These are phyloP conservation scores for Boechera stricta DNA, from an alignment of 345 rosid species.

Conservation along the genomic window DNA sequence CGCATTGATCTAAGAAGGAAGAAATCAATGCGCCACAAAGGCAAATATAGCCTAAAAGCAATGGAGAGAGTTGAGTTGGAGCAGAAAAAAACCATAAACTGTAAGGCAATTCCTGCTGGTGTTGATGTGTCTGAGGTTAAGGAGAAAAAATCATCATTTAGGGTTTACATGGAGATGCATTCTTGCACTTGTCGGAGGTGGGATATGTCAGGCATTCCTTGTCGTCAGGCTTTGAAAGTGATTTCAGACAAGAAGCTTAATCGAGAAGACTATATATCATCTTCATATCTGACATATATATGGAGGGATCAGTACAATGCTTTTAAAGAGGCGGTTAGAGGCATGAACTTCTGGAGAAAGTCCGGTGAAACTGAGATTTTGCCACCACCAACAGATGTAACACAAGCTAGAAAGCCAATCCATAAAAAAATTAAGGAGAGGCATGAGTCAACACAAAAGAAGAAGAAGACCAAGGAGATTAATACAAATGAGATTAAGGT, in stretches of 20 bases:
- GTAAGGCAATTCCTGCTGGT: neutral
- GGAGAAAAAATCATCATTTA: neutral
- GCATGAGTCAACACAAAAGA: constrained; percentile 7
- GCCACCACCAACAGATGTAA: neutral
- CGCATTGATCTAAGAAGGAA: neutral
- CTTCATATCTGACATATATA: neutral
- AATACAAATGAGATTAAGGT: neutral
- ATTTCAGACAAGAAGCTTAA: neutral
- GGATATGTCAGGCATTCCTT: too few relatives aligned
- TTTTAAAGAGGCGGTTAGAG: neutral
- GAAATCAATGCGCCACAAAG: neutral
- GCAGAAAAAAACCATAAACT: neutral
- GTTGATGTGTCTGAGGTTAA: neutral
- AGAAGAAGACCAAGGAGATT: too few relatives aligned
- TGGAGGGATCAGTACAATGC: neutral
- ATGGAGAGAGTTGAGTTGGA: neutral
- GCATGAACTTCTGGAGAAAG: neutral
- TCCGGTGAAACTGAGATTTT: neutral
- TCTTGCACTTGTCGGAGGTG: neutral
- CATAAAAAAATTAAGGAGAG: neutral
- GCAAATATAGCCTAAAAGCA: neutral
- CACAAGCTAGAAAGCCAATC: neutral
- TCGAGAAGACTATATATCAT: neutral
- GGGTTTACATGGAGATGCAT: neutral
- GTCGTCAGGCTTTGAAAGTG: neutral